Evolutionary conservation across 306 rosid species (phyloP).

Genomic region (Psophocarpus tetragonolobus): DNA sequence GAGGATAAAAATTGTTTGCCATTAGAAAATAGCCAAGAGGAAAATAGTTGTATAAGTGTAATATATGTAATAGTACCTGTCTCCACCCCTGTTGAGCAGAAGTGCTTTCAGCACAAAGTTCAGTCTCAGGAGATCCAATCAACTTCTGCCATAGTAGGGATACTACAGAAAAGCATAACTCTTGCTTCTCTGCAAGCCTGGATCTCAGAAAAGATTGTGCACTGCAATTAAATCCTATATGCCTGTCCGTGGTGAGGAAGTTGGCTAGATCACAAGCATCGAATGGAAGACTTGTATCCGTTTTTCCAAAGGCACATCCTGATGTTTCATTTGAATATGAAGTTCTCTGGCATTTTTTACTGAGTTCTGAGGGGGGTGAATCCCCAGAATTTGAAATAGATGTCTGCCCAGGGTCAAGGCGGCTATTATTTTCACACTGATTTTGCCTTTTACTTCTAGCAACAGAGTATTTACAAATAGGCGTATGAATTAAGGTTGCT

Average conservation of each 20-base stretch:
- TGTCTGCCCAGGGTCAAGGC: slow-evolving; percentile 49
- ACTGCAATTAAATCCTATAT: slow-evolving; percentile 72
- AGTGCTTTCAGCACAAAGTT: slow-evolving; percentile 80
- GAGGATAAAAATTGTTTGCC: background rate
- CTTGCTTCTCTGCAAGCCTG: slow-evolving; percentile 72
- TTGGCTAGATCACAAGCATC: slow-evolving; percentile 88
- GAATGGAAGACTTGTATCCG: slow-evolving; percentile 52
- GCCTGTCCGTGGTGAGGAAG: slow-evolving; percentile 81
- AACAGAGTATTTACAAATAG: slow-evolving; percentile 53
- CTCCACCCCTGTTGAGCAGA: slow-evolving; percentile 96
- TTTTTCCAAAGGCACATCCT: slow-evolving; percentile 51
- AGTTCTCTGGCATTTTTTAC: slow-evolving; percentile 32
- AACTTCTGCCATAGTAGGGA: slow-evolving; percentile 86
- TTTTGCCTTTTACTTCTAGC: slow-evolving; percentile 46
- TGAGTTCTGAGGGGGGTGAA: slow-evolving; percentile 39
- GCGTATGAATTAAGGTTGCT: slow-evolving; percentile 57
- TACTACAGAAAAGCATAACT: slow-evolving; percentile 80
- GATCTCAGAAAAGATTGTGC: slow-evolving; percentile 69
- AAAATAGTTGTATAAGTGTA: background rate
- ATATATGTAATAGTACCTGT: slow-evolving; percentile 55
- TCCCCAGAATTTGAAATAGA: slow-evolving; percentile 34
- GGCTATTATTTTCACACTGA: slow-evolving; percentile 45
- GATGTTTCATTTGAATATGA: slow-evolving; percentile 48
- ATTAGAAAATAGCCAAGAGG: background rate
- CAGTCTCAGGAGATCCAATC: slow-evolving; percentile 80